Evolutionary conservation across 371 early-diverging fungal species (phyloP), one percentile per base, ranked within the genome.

Genomic region (Chytridium lagenaria): DNA sequence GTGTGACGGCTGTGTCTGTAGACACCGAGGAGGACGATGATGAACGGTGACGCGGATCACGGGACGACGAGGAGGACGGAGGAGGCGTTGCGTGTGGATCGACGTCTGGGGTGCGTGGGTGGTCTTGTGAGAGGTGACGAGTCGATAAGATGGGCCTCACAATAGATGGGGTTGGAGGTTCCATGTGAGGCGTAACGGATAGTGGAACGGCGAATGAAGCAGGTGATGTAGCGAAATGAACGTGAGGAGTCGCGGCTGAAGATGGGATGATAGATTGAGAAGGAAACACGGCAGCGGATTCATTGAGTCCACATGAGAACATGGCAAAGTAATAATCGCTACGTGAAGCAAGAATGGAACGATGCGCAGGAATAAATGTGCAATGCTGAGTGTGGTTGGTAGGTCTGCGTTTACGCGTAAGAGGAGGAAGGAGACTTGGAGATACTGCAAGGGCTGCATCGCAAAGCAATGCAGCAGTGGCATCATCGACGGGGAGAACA

Each of bases 261-360:
- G 34, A 28, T 7, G 61, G 12, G 30, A 34, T 61, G 36, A 37
- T 30, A 23, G 61, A 31, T 26, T 28, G 3, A 40, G 44, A 12
- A 12, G 49, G 37, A 63, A 40, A 67, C 38, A 37, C 40, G 44
- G 16, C 15, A 15, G 30, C 26, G 68, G 61, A 68, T 68, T 78
- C 79, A 26, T 50, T 68, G 16, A 75, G 66, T 30, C 75, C 79
- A 33, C 75, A 78, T 23, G 73, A 68, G 37, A 78, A 78, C 79
- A 78, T 78, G 36, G 76, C 65, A 33, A 70, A 38, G 44, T 76
- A 78, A 70, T 78, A 78, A 64, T 75, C 76, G 55, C 73, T 73
- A 37, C 79, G 72, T 23, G 79, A 78, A 28, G 79, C 79, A 28
- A 78, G 76, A 50, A 78, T 78, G 51, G 79, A 72, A 26, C 79